phyloP scores from a whole-genome alignment of 2,329 filamentous ascomycete species.

The Tothia fuscella region DNA sequence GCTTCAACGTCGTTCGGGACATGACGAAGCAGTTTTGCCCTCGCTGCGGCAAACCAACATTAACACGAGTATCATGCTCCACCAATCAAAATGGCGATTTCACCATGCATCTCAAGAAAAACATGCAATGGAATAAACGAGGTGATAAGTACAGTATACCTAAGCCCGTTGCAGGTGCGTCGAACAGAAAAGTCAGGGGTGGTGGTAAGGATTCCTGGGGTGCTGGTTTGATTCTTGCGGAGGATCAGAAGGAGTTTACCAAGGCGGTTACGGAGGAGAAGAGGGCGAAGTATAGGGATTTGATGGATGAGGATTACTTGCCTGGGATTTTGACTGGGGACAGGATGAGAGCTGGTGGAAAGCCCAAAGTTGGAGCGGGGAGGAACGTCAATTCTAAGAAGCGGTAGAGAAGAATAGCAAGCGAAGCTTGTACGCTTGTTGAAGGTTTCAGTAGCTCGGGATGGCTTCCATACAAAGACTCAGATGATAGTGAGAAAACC shows the following conservation, averaged over 20 bases:
- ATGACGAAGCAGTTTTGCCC: conserved; percentile 88
- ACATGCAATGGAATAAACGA: conserved; percentile 91
- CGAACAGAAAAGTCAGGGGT: conserved; percentile 60
- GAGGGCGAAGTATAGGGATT: conserved; percentile 59
- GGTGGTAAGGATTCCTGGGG: conserved; percentile 87
- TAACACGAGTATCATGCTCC: conserved; percentile 75
- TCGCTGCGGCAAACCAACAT: conserved; percentile 74
- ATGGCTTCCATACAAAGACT: too few relatives aligned
- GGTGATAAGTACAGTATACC: conserved; percentile 89
- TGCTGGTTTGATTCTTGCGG: conserved; percentile 67
- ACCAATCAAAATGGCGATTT: conserved; percentile 69
- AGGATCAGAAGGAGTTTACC: conserved; percentile 91
- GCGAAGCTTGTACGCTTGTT: too few relatives aligned
- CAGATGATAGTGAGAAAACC: too few relatives aligned
- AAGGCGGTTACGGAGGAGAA: conserved; percentile 51
- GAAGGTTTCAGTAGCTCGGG: too few relatives aligned
- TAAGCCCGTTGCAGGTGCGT: conserved; percentile 70
- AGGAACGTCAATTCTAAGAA: conserved; percentile 73
- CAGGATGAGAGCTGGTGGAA: conserved; percentile 42
- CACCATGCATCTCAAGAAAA: conserved; percentile 76
- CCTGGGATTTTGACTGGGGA: conserved; percentile 76
- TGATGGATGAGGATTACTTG: conserved; percentile 93
- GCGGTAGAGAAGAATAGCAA: too few relatives aligned
- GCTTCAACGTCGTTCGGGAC: conserved; percentile 74
- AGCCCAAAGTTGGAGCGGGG: conserved; percentile 72